phyloP scores from a whole-genome alignment of 2,329 filamentous ascomycete species.

The Neopestalotiopsis clavispora region DNA sequence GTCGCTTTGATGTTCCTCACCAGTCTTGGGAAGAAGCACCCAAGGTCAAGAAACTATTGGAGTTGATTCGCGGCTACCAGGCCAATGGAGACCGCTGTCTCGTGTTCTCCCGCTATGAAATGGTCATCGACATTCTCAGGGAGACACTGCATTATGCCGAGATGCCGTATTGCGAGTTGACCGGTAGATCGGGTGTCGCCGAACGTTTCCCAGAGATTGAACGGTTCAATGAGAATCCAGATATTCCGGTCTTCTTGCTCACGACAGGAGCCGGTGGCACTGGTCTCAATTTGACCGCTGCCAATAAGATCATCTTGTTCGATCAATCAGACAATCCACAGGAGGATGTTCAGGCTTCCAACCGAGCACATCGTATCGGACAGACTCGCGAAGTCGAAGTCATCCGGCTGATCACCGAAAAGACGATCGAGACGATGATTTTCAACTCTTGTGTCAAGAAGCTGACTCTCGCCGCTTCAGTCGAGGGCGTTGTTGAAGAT shows the following conservation, averaged over 20 bases:
- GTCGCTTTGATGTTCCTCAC: constrained; percentile 57
- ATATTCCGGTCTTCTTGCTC: constrained; percentile 89
- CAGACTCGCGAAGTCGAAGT: constrained; percentile 92
- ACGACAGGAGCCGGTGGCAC: constrained; percentile 95
- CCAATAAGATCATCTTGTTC: constrained; percentile 98
- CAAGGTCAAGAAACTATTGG: constrained; percentile 82
- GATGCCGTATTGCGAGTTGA: constrained; percentile 83
- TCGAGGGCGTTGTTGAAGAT: constrained; percentile 61
- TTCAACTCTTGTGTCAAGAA: constrained; percentile 91
- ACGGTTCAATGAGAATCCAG: constrained; percentile 75
- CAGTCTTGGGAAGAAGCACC: constrained; percentile 68
- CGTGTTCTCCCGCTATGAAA: constrained; percentile 92
- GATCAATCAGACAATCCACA: constrained; percentile 98
- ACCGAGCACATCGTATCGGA: constrained; percentile 92
- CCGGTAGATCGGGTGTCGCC: constrained; percentile 81
- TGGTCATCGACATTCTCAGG: constrained; percentile 88
- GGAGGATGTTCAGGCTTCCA: constrained; percentile 97
- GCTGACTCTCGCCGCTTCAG: constrained; percentile 73
- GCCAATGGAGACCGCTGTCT: constrained; percentile 84
- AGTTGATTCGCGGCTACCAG: constrained; percentile 75
- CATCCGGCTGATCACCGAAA: constrained; percentile 78
- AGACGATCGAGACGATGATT: constrained; percentile 92
- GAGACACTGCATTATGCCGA: constrained; percentile 75
- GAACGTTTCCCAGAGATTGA: constrained; percentile 89
- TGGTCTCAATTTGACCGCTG: constrained; percentile 92